A percentile compares a stretch with the other conserved stretches of the same genome.
Conservation (phyloP, 495 filamentous ascomycete genomes). For the Penicillium longicatenatum region DNA sequence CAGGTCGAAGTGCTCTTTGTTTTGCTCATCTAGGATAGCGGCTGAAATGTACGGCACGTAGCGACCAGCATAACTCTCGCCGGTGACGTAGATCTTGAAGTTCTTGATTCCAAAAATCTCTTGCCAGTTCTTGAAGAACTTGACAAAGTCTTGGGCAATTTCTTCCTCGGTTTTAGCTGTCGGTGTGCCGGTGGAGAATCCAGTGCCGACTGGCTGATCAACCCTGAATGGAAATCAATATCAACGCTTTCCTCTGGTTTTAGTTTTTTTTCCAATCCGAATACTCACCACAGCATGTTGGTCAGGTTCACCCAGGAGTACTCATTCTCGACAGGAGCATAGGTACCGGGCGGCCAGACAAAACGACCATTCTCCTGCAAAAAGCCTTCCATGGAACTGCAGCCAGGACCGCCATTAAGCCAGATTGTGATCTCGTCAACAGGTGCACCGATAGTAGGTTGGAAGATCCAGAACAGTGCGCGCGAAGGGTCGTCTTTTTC, state of each 20-base stretch:
- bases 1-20: slow-evolving; percentile 51
- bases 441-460: slow-evolving; percentile 47
- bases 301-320: slow-evolving; percentile 70
- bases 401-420: slow-evolving; percentile 70
- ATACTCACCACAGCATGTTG: slow-evolving; percentile 59
- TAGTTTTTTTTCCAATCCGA: neutral
- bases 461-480: slow-evolving; percentile 55
- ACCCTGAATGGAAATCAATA: slow-evolving; percentile 32
- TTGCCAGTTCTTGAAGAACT: slow-evolving; percentile 67
- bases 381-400: slow-evolving; percentile 67
- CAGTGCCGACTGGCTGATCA: slow-evolving; percentile 59
- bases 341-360: slow-evolving; percentile 61
- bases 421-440: slow-evolving; percentile 74
- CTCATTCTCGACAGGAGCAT: slow-evolving; percentile 58
- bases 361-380: slow-evolving; percentile 69
- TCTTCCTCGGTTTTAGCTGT: slow-evolving; percentile 57
- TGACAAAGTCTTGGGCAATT: slow-evolving; percentile 59
- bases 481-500: slow-evolving; percentile 53
- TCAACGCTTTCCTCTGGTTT: neutral
- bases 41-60: slow-evolving; percentile 59
- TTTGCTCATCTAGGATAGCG: slow-evolving; percentile 51
- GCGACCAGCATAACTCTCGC: slow-evolving; percentile 60
- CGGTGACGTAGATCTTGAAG: slow-evolving; percentile 62
- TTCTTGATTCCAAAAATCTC: slow-evolving; percentile 61
- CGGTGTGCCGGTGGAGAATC: slow-evolving; percentile 58